These are phyloP conservation scores for Aspergillus heteromorphus DNA, from an alignment of 495 filamentous ascomycete species.

Conservation along the genomic window DNA sequence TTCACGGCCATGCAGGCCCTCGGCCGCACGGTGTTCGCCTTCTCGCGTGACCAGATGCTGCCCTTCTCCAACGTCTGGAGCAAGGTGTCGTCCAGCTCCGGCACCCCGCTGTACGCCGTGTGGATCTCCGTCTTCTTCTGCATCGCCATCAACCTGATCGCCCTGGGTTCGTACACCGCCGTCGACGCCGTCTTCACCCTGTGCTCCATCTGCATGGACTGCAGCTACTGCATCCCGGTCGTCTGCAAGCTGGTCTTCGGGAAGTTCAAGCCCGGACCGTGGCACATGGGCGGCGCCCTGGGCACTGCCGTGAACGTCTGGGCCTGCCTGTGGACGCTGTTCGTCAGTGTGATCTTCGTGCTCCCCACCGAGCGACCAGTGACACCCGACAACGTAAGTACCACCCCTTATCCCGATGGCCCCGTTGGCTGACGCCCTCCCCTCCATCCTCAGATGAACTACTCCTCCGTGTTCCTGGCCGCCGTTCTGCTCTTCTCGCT, in stretches of 20 bases:
- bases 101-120: slow-evolving; percentile 56
- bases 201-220: slow-evolving; percentile 58
- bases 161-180: slow-evolving; percentile 55
- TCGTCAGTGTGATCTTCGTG: slow-evolving; percentile 57
- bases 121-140: slow-evolving; percentile 54
- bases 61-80: slow-evolving; percentile 52
- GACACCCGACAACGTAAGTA: slow-evolving; percentile 35
- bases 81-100: slow-evolving; percentile 47
- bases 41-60: slow-evolving; percentile 54
- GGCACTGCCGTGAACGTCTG: slow-evolving; percentile 44
- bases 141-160: slow-evolving; percentile 58
- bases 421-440: neutral
- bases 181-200: slow-evolving; percentile 60
- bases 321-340: slow-evolving; percentile 55
- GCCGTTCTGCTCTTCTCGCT: slow-evolving; percentile 39
- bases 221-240: slow-evolving; percentile 58
- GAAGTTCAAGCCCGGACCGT: slow-evolving; percentile 54
- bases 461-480: slow-evolving; percentile 40
- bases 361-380: slow-evolving; percentile 53
- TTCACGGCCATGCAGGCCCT: slow-evolving; percentile 59
- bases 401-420: too few relatives aligned
- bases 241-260: slow-evolving; percentile 54
- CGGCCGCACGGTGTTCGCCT: slow-evolving; percentile 58
- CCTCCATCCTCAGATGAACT: slow-evolving; percentile 35
- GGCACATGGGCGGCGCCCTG: slow-evolving; percentile 52